Conservation (phyloP, 305 asterid genomes). For the Rubia occidens region DNA sequence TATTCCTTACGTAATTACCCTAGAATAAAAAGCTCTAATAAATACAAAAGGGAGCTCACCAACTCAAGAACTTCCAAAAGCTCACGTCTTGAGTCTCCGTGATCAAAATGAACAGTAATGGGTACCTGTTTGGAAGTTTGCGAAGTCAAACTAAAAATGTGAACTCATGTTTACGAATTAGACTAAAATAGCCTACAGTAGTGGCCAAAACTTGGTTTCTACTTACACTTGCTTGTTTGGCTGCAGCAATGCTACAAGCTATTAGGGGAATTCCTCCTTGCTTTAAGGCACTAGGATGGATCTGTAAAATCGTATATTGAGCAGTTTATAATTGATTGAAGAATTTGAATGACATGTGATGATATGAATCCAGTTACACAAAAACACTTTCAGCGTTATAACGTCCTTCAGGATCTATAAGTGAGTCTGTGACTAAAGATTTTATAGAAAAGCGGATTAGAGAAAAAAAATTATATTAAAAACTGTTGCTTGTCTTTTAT, state of each 20-base stretch:
- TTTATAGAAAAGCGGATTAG: no score
- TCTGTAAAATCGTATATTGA: constrained; percentile 34
- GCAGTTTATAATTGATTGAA: constrained; percentile 2
- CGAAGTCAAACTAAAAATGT: constrained; percentile 9
- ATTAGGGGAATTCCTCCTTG: constrained; percentile 80
- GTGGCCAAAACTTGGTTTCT: background rate
- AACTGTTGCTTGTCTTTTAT: no score
- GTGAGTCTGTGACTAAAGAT: no score
- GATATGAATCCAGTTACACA: background rate
- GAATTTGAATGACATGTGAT: background rate
- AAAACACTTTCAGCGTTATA: background rate
- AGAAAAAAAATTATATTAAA: no score
- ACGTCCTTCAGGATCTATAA: background rate
- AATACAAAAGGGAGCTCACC: constrained; percentile 39
- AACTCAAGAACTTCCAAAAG: constrained; percentile 72
- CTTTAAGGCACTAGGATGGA: constrained; percentile 87
- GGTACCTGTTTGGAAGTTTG: constrained; percentile 60
- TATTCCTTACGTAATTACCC: background rate
- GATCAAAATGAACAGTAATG: constrained; percentile 90
- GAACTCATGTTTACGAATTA: background rate
- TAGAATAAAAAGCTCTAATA: background rate
- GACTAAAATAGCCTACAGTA: background rate
- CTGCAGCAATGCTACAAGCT: constrained; percentile 80
- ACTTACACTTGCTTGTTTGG: constrained; percentile 82
- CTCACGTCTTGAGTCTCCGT: constrained; percentile 81